phyloP scores from a whole-genome alignment of 169 alveolate species.

The Plasmodium inui region DNA sequence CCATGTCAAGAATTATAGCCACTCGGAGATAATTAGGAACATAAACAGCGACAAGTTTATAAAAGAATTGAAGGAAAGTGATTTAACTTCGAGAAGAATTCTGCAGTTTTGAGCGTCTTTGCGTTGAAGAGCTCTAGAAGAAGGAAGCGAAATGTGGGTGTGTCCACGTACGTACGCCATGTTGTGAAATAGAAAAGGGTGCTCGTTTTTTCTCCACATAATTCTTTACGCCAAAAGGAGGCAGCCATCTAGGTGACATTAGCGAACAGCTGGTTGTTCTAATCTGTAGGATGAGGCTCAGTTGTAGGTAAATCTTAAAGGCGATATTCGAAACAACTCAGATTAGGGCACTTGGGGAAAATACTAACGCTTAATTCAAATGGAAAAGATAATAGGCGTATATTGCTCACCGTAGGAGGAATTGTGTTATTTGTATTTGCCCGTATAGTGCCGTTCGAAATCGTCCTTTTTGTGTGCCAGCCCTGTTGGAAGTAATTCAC shows the following conservation, averaged over 20 bases:
- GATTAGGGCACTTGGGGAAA: neutral
- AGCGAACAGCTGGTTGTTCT: neutral
- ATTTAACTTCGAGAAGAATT: neutral
- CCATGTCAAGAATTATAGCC: constrained; percentile 69
- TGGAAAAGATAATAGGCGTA: neutral
- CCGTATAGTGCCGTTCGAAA: neutral
- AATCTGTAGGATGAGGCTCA: neutral
- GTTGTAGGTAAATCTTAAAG: neutral
- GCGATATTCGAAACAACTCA: neutral
- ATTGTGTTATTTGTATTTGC: neutral
- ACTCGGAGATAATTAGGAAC: constrained; percentile 63
- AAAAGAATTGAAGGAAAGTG: constrained; percentile 56
- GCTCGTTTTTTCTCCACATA: neutral
- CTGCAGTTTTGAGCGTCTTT: constrained; percentile 15
- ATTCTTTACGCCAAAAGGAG: neutral
- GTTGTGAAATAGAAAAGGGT: neutral
- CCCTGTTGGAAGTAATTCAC: neutral
- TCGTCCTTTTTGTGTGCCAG: neutral
- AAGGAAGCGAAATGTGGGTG: neutral
- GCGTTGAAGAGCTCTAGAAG: neutral
- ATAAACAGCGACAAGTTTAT: constrained; percentile 38
- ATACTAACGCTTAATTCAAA: neutral
- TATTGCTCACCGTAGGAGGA: neutral
- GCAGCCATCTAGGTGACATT: neutral
- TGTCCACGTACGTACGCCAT: neutral